Conservation (phyloP, 805 yeast species). For the Starmerella potacharoeniae region DNA sequence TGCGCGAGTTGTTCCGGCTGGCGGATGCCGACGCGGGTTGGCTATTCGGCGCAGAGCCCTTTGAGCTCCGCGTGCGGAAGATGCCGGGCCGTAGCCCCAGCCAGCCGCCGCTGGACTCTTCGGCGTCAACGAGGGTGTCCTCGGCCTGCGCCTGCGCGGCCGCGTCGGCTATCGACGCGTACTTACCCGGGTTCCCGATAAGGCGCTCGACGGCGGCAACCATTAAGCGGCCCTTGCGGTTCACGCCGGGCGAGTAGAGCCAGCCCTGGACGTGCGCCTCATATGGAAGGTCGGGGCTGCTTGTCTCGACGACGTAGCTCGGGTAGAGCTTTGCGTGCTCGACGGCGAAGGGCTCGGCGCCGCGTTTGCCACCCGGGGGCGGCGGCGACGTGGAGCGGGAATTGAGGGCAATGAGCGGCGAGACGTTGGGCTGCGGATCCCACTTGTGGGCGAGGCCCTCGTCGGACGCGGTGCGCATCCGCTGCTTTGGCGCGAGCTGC, state of each 20-base stretch:
- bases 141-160: slow-evolving; percentile 11
- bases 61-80: slow-evolving; percentile 14
- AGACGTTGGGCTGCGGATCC: neutral
- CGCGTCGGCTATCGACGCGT: slow-evolving; percentile 17
- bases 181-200: slow-evolving; percentile 24
- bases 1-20: neutral
- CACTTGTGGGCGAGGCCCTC: neutral
- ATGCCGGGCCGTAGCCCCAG: slow-evolving; percentile 8
- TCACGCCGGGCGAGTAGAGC: slow-evolving; percentile 57
- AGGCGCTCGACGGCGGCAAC: slow-evolving; percentile 23
- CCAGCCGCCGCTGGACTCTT: neutral
- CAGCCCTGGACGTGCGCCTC: slow-evolving; percentile 49
- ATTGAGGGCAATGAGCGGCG: neutral
- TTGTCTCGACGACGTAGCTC: slow-evolving; percentile 17
- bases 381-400: neutral
- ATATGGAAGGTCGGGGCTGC: neutral
- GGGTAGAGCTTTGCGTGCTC: slow-evolving; percentile 14
- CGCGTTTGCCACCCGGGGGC: neutral
- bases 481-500: neutral
- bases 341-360: neutral
- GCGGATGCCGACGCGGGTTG: neutral
- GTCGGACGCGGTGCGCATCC: slow-evolving; percentile 2
- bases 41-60: slow-evolving; percentile 2
- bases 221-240: slow-evolving; percentile 59
- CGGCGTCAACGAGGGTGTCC: neutral